These are phyloP conservation scores for Gilbertella persicaria DNA, from an alignment of 371 early-diverging fungal genomes.

Conservation along the genomic window DNA sequence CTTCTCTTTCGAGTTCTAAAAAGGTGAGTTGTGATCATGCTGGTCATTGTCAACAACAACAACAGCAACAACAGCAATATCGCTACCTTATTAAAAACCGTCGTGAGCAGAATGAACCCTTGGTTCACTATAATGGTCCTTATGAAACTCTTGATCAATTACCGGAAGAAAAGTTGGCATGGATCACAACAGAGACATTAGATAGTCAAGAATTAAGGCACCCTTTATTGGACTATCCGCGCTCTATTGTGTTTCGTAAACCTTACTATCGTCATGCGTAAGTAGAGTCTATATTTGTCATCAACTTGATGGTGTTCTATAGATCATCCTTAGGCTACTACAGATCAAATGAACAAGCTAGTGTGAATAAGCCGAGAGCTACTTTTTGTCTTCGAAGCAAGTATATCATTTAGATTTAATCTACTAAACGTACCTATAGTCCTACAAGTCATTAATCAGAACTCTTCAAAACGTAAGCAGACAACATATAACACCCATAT, in stretches of 20 bases:
- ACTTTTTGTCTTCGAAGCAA: slow-evolving; percentile 46
- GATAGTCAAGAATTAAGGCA: slow-evolving; percentile 23
- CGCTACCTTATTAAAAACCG: slow-evolving; percentile 4
- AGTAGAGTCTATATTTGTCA: neutral
- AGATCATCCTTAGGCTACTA: slow-evolving; percentile 7
- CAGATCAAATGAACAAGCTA: neutral
- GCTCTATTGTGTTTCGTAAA: slow-evolving; percentile 42
- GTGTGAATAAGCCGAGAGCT: slow-evolving; percentile 25
- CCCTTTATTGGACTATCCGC: slow-evolving; percentile 23
- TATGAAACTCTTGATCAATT: slow-evolving; percentile 44
- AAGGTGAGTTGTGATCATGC: neutral
- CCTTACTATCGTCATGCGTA: slow-evolving; percentile 22
- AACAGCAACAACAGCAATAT: neutral
- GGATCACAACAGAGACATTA: slow-evolving; percentile 32
- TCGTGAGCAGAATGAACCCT: slow-evolving; percentile 24
- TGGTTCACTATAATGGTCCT: slow-evolving; percentile 46
- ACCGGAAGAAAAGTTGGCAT: slow-evolving; percentile 36
- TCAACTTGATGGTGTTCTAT: neutral
- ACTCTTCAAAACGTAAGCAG: slow-evolving; percentile 38
- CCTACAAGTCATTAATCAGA: slow-evolving; percentile 39
- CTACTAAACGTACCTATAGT: no score
- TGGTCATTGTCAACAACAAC: neutral
- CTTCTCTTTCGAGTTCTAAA: slow-evolving; percentile 4
- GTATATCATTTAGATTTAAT: neutral
- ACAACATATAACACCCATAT: no score